Conservation (phyloP, 306 rosid species). For the Quercus berberidifolia region DNA sequence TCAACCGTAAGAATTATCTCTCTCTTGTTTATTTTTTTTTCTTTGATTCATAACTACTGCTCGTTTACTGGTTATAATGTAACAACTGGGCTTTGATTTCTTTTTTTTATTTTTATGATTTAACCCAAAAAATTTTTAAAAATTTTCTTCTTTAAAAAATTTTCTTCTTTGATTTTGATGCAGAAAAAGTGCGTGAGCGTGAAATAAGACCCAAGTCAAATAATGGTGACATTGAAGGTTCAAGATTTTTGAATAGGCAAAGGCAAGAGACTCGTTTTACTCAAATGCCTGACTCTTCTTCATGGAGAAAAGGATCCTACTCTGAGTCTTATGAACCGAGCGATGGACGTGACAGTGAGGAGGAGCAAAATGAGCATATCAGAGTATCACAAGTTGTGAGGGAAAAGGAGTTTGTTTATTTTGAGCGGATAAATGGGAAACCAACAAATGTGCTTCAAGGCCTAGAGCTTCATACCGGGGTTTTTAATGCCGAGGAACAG, state of each 20-base stretch:
- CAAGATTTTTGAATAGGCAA: neutral
- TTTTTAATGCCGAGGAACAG: slow-evolving; percentile 47
- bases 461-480: slow-evolving; percentile 45
- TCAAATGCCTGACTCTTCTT: neutral
- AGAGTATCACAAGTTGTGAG: slow-evolving; percentile 26
- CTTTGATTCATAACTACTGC: neutral
- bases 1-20: slow-evolving; percentile 6
- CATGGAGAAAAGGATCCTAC: neutral
- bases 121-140: neutral
- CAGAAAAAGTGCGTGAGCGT: neutral
- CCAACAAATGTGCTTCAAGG: slow-evolving; percentile 37
- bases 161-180: neutral
- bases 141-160: too few species aligned
- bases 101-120: too few species aligned
- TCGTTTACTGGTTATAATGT: too few species aligned
- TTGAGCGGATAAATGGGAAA: slow-evolving; percentile 30
- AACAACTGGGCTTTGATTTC: neutral
- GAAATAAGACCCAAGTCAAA: neutral
- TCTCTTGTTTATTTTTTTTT: neutral
- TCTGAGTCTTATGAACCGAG: neutral
- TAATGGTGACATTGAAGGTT: neutral
- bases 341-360: neutral
- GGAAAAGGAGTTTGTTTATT: slow-evolving; percentile 18
- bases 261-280: slow-evolving; percentile 1
- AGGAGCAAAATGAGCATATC: slow-evolving; percentile 26